Conservation (phyloP, 2,329 filamentous ascomycete species). For the Sclerotinia spermophila region DNA sequence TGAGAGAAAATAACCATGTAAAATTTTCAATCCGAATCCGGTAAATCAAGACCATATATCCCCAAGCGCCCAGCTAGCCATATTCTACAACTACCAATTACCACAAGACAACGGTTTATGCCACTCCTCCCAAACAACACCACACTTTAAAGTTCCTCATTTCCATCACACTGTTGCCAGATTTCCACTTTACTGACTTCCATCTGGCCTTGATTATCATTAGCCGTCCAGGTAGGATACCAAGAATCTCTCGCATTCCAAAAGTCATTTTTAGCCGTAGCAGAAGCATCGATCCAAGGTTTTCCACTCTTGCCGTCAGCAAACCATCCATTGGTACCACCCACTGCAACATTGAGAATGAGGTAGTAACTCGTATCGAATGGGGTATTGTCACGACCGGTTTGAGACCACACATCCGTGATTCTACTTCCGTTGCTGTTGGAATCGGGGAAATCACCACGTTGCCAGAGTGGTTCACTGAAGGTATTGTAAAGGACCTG, state of each 20-base stretch:
- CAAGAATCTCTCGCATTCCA: conserved; percentile 65
- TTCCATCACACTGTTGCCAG: conserved; percentile 64
- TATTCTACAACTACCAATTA: background rate
- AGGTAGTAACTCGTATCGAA: conserved; percentile 76
- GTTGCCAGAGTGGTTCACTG: conserved; percentile 62
- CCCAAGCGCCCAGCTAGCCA: background rate
- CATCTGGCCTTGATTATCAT: conserved; percentile 54
- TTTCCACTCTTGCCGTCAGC: conserved; percentile 67
- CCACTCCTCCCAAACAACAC: background rate
- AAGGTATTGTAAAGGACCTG: conserved; percentile 80
- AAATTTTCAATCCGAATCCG: background rate
- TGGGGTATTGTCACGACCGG: conserved; percentile 59
- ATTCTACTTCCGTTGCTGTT: conserved; percentile 64
- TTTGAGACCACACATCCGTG: conserved; percentile 59
- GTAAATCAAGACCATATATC: background rate
- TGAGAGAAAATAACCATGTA: background rate
- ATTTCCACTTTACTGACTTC: conserved; percentile 68
- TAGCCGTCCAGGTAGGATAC: conserved; percentile 65
- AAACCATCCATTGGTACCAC: conserved; percentile 81
- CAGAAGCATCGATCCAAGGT: conserved; percentile 71
- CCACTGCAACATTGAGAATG: conserved; percentile 72
- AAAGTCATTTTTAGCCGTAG: conserved; percentile 69
- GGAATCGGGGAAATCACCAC: conserved; percentile 63
- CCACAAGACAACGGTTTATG: background rate
- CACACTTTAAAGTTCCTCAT: conserved; percentile 41